Percentiles rank a stretch among this genome's conserved stretches.
phyloP scores from a whole-genome alignment of 208 protist species.

The Wallacemonas sp. region DNA sequence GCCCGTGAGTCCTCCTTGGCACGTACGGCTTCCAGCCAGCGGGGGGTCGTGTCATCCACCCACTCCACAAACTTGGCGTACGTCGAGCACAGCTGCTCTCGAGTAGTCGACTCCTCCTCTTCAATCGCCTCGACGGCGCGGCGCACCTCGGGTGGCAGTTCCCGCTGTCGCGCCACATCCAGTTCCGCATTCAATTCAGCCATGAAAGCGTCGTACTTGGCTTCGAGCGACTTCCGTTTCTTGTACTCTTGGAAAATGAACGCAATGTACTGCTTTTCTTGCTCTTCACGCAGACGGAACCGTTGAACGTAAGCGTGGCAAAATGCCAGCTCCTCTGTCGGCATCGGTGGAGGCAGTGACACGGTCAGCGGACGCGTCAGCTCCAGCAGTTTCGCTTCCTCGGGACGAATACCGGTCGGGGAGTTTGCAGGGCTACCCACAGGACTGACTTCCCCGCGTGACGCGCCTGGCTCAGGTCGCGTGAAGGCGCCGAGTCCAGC shows the following conservation, averaged over 20 bases:
- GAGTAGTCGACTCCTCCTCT: constrained; percentile 22
- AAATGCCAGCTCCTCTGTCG: constrained; percentile 6
- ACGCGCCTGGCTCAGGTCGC: not conserved
- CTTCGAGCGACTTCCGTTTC: constrained; percentile 61
- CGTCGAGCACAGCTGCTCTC: constrained; percentile 20
- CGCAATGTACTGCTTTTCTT: constrained; percentile 46
- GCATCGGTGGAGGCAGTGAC: constrained; percentile 12
- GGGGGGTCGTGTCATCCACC: constrained; percentile 49
- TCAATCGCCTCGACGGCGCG: constrained; percentile 22
- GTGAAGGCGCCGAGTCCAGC: not conserved
- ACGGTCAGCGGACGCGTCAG: constrained; percentile 30
- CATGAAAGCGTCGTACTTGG: constrained; percentile 25
- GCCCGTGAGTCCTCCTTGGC: constrained; percentile 25
- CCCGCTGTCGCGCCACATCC: constrained; percentile 20
- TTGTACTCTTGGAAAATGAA: constrained; percentile 81
- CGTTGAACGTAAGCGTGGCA: constrained; percentile 10
- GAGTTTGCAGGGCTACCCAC: constrained; percentile 13
- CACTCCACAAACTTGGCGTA: constrained; percentile 61
- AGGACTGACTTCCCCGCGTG: constrained; percentile 12
- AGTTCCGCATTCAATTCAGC: constrained; percentile 15
- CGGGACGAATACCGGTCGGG: constrained; percentile 11
- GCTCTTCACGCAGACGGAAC: constrained; percentile 14
- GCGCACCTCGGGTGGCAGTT: constrained; percentile 44
- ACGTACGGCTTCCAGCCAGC: constrained; percentile 53
- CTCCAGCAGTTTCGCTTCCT: constrained; percentile 16